Evolutionary conservation across 352 stramenopile species (phyloP), one percentile per base, ranked within the genome.

Genomic region (Phytophthora ramorum): DNA sequence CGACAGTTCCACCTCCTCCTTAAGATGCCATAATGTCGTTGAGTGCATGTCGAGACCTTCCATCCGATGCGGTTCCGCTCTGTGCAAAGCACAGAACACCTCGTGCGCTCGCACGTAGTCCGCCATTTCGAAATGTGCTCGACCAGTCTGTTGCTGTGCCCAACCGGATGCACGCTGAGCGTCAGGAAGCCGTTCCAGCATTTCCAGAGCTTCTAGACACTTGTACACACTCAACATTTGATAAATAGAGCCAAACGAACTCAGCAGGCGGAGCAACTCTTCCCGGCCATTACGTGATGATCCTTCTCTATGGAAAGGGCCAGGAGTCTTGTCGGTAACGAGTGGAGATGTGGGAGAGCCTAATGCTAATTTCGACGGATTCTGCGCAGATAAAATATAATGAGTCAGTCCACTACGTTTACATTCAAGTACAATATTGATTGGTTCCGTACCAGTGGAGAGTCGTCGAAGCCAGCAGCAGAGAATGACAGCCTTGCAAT

Each of bases 1-100:
- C n/a, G 92, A 98, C 19, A 99, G 71, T 63, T 99, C 96, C 16
- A 99, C 96, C 74, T 99, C 96, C 54, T 98, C 96, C 77, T 99
- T 99, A 19, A 99, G 68, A 72, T 99, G 97, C 96, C 97, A 99
- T 22, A 99, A 78, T 7, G 95, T 95, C 4, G 97, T 99, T 14
- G 92, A 98, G 56, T 98, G 95, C 46, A 99, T 60, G 50, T 98
- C 97, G 13, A 99, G 71, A 20, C 97, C 97, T 58, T 89, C 89
- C 81, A 99, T 96, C 14, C 95, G 88, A 76, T 98, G 83, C 7
- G 96, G 96, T 34, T 99, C 95, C 12, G 85, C 67, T 26, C 79
- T 79, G 58, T 97, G 84, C 84, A 99, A 98, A 8, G 78, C 71
- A 50, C 94, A 77, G 37, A 99, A 96, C 30, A 90, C 86, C 3